Evolutionary conservation across 164 flowering plant species (phyloP), one percentile per base, ranked within the genome.

Genomic region (Vitis amurensis): DNA sequence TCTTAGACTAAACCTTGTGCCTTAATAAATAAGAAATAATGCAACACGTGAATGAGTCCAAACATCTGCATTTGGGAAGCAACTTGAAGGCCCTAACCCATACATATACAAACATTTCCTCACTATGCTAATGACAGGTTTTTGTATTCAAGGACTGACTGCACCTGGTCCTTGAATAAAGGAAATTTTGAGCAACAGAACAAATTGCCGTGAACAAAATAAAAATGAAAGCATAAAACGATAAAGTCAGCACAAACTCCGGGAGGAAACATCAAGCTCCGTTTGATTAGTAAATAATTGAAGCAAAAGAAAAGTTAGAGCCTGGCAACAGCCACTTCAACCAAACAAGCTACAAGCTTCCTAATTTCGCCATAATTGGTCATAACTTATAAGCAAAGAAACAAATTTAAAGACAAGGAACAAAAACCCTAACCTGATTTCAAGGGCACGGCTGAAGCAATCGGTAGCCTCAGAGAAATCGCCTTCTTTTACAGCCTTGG

Each of bases 361-460:
- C 7, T 10, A 64, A 8, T 17, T 19, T 27, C 6, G 23, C 37
- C 57, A 66, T 12, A 52, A 15, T 53, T 55, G 16, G 15, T 14
- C 61, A 61, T 1, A 37, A 44, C 49, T 50, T 16, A 11, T 9
- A 50, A 9, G 51, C 15, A 9, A 16, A 64, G 12, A 14, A 19
- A 31, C 14, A 17, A 59, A 53, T 3, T 9, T n/a, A 23, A 48
- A 8, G 0, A 50, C 11, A 10, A 6, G 27, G 53, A 58, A 55
- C 29, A 65, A 64, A 70, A 82, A 73, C 67, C 73, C 63, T 59
- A 73, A 92, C 98, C 88, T 88, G 84, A 95, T 91, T 73, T 95
- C 98, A 13, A 95, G 89, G 71, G 97, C 94, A 66, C 98, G 97
- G 79, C 99, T 95, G 74, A 84, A 88, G 72, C 89, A 87, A 2